Conservation (phyloP, 306 rosid species). For the Pyrus communis region DNA sequence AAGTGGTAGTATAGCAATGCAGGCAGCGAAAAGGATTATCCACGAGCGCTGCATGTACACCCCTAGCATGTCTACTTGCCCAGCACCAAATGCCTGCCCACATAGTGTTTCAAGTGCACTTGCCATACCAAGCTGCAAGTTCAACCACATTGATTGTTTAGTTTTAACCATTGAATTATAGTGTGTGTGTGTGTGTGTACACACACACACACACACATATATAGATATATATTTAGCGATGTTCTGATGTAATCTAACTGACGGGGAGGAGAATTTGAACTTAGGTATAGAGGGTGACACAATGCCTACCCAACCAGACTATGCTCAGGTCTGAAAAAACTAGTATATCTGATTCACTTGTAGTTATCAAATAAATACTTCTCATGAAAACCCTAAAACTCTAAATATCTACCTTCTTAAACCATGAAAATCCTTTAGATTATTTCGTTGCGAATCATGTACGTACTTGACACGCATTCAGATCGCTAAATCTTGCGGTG, state of each 20-base stretch:
- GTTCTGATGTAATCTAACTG: too few relatives aligned
- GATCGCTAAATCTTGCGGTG: neutral
- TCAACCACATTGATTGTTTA: neutral
- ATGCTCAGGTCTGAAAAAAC: neutral
- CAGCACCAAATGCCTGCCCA: slow-evolving; percentile 96
- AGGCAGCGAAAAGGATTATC: slow-evolving; percentile 51
- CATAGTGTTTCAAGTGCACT: slow-evolving; percentile 95
- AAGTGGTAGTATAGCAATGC: slow-evolving; percentile 56
- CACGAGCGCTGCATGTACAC: slow-evolving; percentile 90
- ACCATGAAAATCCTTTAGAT: neutral
- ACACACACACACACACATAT: accelerated
- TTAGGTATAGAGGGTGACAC: neutral
- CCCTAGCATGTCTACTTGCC: slow-evolving; percentile 91
- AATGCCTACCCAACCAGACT: neutral
- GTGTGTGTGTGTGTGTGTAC: too few relatives aligned
- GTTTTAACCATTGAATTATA: neutral
- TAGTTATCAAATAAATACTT: neutral
- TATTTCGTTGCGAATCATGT: too few relatives aligned
- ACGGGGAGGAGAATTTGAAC: too few relatives aligned
- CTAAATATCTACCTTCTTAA: neutral
- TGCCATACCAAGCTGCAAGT: slow-evolving; percentile 89
- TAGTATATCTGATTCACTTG: neutral
- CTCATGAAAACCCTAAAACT: neutral
- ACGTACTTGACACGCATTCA: neutral
- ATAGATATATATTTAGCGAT: too few relatives aligned